Base-by-base conservation (phyloP, 352 stramenopile genomes). In the Aphanomyces astaci region DNA sequence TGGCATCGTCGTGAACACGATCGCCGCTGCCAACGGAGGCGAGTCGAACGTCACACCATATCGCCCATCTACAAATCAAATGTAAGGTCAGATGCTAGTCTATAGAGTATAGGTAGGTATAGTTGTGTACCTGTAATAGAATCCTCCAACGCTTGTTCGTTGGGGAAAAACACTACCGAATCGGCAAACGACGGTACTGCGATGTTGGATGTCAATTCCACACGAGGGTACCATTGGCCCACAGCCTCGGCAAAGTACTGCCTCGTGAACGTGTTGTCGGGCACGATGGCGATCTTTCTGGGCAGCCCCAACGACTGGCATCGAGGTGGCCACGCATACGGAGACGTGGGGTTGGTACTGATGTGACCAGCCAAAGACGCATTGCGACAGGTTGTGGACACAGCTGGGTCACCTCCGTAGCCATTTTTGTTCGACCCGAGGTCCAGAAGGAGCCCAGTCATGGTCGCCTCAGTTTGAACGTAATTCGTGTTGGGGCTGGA, bases 181-280 rank as follows among this genome's bases (percentile, higher is more conserved):
- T 84, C 75, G 24, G 64, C 72, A 2, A 84, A 62, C 33, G 77
- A 78, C 25, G 75, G 77, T 17, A 84, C 4, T 55, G 78, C 74
- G 3, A 62, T 43, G 1, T 27, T 64, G 4, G 31, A 30, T 0
- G 66, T 66, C 40, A 75, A 31, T 1, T 71, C 53, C 25, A 87
- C 63, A 32, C 78, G 73, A n/a, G 79, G 81, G 57, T 89, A 89
- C 79, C 81, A 89, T 13, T 72, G 27, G 54, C 78, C 72, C 76
- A 87, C 80, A 0, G 79, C 86, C 63, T 86, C 63, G 71, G 84
- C 75, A 40, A 89, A 85, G 66, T 89, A 89, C 4, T 82, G 56
- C 3, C 81, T 70, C 11, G 79, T 87, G 54, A 86, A 89, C 15
- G 69, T 55, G 25, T 73, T 86, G 65, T 89, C 78, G 1, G 81